These are phyloP conservation scores for Persicaria maculosa DNA, from an alignment of 148 eudicot species.

Conservation along the genomic window DNA sequence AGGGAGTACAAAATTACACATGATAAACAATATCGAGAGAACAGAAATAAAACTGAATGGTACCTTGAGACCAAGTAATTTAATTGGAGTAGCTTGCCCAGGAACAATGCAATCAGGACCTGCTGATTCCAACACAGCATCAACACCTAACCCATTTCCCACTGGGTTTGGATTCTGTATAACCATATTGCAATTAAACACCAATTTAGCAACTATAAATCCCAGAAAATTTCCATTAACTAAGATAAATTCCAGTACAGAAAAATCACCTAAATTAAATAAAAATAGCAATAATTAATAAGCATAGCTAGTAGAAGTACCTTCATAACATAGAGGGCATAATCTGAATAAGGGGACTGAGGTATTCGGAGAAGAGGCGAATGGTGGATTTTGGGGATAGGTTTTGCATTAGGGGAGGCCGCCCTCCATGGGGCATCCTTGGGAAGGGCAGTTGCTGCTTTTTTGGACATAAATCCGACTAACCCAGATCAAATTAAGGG, in stretches of 20 bases:
- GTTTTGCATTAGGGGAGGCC: conserved; percentile 31
- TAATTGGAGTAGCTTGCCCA: conserved; percentile 68
- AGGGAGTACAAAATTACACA: neutral
- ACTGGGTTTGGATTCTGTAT: conserved; percentile 70
- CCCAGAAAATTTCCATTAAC: neutral
- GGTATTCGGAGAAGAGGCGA: conserved; percentile 62
- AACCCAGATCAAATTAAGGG: no score
- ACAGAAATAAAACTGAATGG: neutral
- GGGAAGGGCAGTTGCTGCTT: conserved; percentile 36
- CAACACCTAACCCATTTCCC: conserved; percentile 60
- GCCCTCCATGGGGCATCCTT: conserved; percentile 81
- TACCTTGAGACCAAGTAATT: conserved; percentile 87
- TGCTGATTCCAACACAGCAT: conserved; percentile 78
- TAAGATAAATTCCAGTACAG: neutral
- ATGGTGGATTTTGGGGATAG: conserved; percentile 74
- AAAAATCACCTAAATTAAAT: neutral
- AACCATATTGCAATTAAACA: conserved; percentile 14
- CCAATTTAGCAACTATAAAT: neutral
- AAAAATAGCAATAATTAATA: neutral
- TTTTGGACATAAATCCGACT: conserved; percentile 37
- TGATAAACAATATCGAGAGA: neutral
- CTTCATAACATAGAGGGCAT: conserved; percentile 66
- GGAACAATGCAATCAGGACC: conserved; percentile 92
- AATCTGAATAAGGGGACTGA: conserved; percentile 46
- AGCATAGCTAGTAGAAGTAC: conserved; percentile 20